phyloP scores from a whole-genome alignment of 768 basidiomycete species.

The Mycena haematopus region DNA sequence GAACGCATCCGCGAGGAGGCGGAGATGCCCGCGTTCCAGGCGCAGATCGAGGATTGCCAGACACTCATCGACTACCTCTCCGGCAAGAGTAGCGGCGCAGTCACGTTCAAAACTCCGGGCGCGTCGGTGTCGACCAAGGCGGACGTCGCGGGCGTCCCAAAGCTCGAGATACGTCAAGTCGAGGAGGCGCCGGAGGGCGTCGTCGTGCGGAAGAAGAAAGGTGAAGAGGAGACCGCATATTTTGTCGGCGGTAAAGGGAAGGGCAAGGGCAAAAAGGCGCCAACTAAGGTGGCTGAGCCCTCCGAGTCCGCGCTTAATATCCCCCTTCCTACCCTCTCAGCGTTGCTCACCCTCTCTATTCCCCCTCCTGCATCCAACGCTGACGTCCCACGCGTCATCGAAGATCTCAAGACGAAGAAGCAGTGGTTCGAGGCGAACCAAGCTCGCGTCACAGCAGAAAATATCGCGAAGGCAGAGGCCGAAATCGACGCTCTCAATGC shows the following conservation, averaged over 20 bases:
- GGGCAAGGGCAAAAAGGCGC: conserved; percentile 65
- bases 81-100: conserved; percentile 61
- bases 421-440: conserved; percentile 96
- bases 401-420: conserved; percentile 93
- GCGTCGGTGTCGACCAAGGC: conserved; percentile 45
- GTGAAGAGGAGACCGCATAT: conserved; percentile 81
- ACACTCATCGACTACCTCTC: conserved; percentile 88
- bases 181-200: conserved; percentile 73
- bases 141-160: conserved; percentile 70
- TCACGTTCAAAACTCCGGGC: conserved; percentile 46
- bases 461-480: conserved; percentile 79
- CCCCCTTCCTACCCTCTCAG: conserved; percentile 85
- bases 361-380: conserved; percentile 79
- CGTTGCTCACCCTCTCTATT: conserved; percentile 87
- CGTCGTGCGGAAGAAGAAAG: conserved; percentile 90
- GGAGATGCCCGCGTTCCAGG: conserved; percentile 85
- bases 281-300: conserved; percentile 46
- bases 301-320: conserved; percentile 65
- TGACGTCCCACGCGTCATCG: conserved; percentile 84
- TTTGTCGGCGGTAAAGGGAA: conserved; percentile 78
- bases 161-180: conserved; percentile 86
- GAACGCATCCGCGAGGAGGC: conserved; percentile 91
- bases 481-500: conserved; percentile 69
- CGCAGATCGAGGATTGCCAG: conserved; percentile 95
- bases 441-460: conserved; percentile 76